A percentile compares a stretch with the other conserved stretches of the same genome.
Conservation (phyloP, 2,329 filamentous ascomycete genomes). For the Aspergillus unguis region DNA sequence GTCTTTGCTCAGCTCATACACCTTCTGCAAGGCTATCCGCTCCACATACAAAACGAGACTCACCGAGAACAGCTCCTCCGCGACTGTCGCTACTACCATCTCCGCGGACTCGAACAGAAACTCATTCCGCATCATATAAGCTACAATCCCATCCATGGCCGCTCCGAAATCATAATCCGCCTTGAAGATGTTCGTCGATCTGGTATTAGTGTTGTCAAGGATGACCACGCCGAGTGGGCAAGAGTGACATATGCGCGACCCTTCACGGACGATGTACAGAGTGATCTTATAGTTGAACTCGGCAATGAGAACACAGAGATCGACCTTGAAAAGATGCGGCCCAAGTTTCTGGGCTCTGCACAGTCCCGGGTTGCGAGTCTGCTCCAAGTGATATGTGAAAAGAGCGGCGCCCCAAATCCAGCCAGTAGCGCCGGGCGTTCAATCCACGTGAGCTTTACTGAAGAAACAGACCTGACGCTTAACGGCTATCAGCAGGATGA, state of each 20-base stretch:
- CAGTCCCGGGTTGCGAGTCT: slow-evolving; percentile 69
- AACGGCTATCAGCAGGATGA: slow-evolving; percentile 35
- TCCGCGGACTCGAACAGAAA: slow-evolving; percentile 85
- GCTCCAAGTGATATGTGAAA: slow-evolving; percentile 76
- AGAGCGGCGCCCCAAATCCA: slow-evolving; percentile 52
- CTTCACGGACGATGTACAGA: slow-evolving; percentile 71
- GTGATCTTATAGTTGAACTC: slow-evolving; percentile 78
- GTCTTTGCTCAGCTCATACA: slow-evolving; percentile 80
- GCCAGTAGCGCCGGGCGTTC: slow-evolving; percentile 61
- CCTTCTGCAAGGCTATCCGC: slow-evolving; percentile 76
- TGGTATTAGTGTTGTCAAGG: slow-evolving; percentile 62
- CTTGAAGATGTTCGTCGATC: slow-evolving; percentile 87
- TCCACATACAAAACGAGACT: slow-evolving; percentile 69
- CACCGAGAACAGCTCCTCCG: slow-evolving; percentile 75
- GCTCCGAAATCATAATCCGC: slow-evolving; percentile 72
- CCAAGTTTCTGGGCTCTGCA: slow-evolving; percentile 70
- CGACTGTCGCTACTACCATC: slow-evolving; percentile 89
- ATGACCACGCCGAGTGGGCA: not conserved
- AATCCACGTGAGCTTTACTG: slow-evolving; percentile 60
- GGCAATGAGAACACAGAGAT: slow-evolving; percentile 63
- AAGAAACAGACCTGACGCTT: slow-evolving; percentile 42
- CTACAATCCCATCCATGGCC: slow-evolving; percentile 67
- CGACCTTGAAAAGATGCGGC: slow-evolving; percentile 54
- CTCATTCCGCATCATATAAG: slow-evolving; percentile 73
- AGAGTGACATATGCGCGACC: slow-evolving; percentile 70